A percentile compares a stretch with the other conserved stretches of the same genome.
These are phyloP conservation scores for Parmelia sp. DNA, from an alignment of 495 filamentous ascomycete species.

Conservation along the genomic window DNA sequence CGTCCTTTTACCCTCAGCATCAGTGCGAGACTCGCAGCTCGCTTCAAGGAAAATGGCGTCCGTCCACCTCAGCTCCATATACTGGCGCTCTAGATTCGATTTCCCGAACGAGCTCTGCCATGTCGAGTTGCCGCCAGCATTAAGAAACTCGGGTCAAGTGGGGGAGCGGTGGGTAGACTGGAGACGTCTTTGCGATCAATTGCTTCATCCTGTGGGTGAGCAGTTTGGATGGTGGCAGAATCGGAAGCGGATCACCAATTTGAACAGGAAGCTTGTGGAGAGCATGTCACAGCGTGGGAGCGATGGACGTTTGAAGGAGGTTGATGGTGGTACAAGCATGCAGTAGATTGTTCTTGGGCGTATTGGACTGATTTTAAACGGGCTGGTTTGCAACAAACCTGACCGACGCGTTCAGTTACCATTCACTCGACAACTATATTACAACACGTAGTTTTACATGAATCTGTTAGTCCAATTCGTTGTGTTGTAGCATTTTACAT, in stretches of 20 bases:
- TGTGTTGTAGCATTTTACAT: no score
- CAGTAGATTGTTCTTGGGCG: no score
- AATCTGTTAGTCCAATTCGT: no score
- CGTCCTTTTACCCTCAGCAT: neutral
- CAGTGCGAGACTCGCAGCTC: neutral
- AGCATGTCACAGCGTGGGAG: neutral
- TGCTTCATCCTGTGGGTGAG: slow-evolving; percentile 3
- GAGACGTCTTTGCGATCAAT: neutral
- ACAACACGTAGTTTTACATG: no score
- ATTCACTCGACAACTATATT: no score
- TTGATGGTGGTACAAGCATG: no score
- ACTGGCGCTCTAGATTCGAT: slow-evolving; percentile 1
- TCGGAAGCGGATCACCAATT: neutral
- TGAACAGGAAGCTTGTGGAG: neutral
- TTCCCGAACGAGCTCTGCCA: slow-evolving; percentile 5
- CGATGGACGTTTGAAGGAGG: neutral
- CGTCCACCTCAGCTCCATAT: neutral
- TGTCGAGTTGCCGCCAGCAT: neutral
- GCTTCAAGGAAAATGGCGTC: neutral
- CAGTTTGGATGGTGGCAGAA: neutral
- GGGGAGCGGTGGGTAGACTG: neutral
- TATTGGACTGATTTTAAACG: no score
- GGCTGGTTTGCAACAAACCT: no score
- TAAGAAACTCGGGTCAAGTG: neutral
- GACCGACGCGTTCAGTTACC: no score